Evolutionary conservation across 495 filamentous ascomycete species (phyloP).

Genomic region (Aspergillus nanangensis): DNA sequence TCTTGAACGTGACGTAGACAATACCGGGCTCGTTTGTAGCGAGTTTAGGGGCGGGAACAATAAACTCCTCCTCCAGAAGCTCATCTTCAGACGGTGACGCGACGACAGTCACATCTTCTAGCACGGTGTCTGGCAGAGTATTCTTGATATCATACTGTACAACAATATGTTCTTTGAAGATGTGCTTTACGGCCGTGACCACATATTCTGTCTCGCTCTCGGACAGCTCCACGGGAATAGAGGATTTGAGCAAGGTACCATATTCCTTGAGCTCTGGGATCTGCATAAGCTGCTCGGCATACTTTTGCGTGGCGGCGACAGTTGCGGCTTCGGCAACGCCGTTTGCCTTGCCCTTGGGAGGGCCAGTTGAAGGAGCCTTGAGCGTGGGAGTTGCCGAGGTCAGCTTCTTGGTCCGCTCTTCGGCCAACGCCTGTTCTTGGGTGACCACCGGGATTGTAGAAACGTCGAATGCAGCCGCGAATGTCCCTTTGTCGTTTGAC

Average conservation of each 20-base stretch:
- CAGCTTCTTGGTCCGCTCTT: conserved; percentile 94
- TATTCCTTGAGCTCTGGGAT: conserved; percentile 89
- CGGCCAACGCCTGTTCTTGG: conserved; percentile 93
- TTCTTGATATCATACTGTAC: conserved; percentile 98
- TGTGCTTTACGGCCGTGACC: conserved; percentile 87
- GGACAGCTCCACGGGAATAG: conserved; percentile 78
- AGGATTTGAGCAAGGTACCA: conserved; percentile 86
- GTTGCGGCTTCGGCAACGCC: conserved; percentile 72
- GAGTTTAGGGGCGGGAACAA: conserved; percentile 81
- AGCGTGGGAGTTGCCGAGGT: conserved; percentile 88
- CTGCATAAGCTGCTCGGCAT: conserved; percentile 76
- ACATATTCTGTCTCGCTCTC: conserved; percentile 98
- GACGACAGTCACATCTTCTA: conserved; percentile 86
- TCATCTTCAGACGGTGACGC: conserved; percentile 83
- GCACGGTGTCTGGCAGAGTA: conserved; percentile 82
- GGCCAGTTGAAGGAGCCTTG: conserved; percentile 83
- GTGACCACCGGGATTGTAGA: conserved; percentile 89
- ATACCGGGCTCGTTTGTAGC: conserved; percentile 79
- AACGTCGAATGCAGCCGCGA: conserved; percentile 83
- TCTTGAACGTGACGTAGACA: conserved; percentile 93
- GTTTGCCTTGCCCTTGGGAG: conserved; percentile 64
- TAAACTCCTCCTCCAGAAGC: conserved; percentile 79
- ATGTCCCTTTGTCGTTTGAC: conserved; percentile 77
- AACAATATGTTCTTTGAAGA: conserved; percentile 95
- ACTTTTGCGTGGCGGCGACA: conserved; percentile 77